Conservation (phyloP, 306 rosid genomes). For the Trifolium repens region DNA sequence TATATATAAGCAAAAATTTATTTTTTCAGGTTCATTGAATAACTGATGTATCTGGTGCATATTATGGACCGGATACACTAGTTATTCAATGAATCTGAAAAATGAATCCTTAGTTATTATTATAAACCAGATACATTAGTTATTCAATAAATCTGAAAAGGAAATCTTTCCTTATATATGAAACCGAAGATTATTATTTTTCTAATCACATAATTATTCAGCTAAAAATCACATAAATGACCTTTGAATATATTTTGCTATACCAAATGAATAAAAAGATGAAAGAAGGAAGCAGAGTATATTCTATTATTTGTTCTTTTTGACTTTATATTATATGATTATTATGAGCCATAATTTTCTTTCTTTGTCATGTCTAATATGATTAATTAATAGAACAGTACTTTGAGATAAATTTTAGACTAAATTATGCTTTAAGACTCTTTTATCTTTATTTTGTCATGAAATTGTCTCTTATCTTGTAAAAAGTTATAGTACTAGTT, state of each 20-base stretch:
- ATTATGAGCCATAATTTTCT: slow-evolving; percentile 11
- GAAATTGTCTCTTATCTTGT: no score
- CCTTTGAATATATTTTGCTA: background rate
- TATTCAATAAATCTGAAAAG: no score
- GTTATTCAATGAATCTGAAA: no score
- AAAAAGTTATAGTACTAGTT: no score
- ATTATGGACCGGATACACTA: no score
- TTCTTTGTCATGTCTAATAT: slow-evolving; percentile 10
- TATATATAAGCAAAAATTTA: no score
- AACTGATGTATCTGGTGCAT: no score
- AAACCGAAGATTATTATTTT: background rate
- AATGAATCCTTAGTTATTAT: no score
- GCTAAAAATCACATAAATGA: slow-evolving; percentile 4
- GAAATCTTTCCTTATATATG: no score
- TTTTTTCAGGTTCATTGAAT: no score
- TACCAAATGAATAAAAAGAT: background rate
- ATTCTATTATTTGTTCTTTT: background rate
- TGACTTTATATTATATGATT: background rate
- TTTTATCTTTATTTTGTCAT: background rate
- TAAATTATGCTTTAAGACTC: no score
- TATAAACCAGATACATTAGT: no score
- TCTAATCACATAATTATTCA: background rate
- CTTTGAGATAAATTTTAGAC: background rate
- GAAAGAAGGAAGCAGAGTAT: background rate
- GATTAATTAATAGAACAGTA: background rate